Base-by-base conservation (phyloP, 106 monocot genomes). In the Cymbidium sinense region DNA sequence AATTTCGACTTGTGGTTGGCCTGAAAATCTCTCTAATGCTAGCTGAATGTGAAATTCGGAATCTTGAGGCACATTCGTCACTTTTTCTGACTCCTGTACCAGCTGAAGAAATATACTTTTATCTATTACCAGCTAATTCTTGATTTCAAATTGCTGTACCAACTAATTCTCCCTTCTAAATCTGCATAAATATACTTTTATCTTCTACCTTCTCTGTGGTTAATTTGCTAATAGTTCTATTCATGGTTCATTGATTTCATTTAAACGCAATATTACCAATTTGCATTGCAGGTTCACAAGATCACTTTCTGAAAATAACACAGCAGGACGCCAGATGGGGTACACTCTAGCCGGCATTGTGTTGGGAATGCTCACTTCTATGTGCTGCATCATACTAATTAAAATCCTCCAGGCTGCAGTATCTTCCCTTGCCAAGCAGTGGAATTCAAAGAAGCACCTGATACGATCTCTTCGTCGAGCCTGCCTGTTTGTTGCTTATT, bases 401-500 rank as follows among this genome's bases (percentile, higher is more conserved):
- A 86, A 78, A 61, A 31, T 78, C 10, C 21, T 86, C 12, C 78
- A 74, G 33, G 28, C 64, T 23, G 44, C 35, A 0, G 34, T 76
- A 9, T 50, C 74, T 30, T 50, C 83, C 15, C 27, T 88, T 4
- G 23, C 39, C 0, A 86, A 39, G 67, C 74, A 77, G 5, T 89
- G 54, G 82, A 35, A 79, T 41, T 70, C 75, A 2, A 78, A 77
- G 43, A 88, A 79, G 64, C 21, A 52, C 52, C 54, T 64, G 25
- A 67, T 86, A 29, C 69, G 25, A 50, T 33, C 74, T 23, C 43
- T 85, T 27, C 78, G 84, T 78, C 87, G 91, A 19, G 87, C 75
- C 41, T 89, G 89, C 73, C 70, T 93, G 44, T 69, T 94, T 52
- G 74, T 91, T 27, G 84, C 87, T 25, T 93, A 96, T 78, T 77